Evolutionary conservation across 2,329 filamentous ascomycete species (phyloP).

Genomic region (Didymella glomerata): DNA sequence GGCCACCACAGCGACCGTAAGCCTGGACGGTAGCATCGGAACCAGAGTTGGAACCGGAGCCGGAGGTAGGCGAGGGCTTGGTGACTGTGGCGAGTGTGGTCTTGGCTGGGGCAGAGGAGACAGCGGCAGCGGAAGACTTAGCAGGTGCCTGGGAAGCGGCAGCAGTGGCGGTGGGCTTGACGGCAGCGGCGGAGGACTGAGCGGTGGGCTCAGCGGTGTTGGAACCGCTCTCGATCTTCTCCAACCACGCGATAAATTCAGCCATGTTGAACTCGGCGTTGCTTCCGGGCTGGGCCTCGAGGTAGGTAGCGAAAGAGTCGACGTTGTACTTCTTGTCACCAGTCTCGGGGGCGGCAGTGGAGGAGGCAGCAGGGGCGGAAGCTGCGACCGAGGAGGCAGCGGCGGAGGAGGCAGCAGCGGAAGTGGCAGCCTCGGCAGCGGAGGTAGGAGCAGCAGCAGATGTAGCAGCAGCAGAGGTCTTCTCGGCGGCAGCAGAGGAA

Average conservation of each 20-base stretch:
- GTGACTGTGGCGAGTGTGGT: constrained; percentile 33
- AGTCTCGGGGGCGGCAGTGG: constrained; percentile 20
- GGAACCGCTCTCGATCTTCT: constrained; percentile 21
- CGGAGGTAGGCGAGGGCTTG: constrained; percentile 32
- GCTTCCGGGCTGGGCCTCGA: constrained; percentile 20
- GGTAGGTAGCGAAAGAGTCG: constrained; percentile 11
- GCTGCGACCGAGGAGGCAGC: constrained; percentile 18
- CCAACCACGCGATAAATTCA: constrained; percentile 23
- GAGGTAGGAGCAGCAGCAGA: constrained; percentile 16
- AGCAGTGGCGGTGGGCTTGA: constrained; percentile 5
- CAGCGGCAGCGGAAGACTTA: constrained; percentile 11
- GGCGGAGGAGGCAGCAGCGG: constrained; percentile 12
- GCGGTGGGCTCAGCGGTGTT: constrained; percentile 15
- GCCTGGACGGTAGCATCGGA: constrained; percentile 33
- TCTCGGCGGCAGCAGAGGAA: constrained; percentile 5
- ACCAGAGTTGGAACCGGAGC: constrained; percentile 24
- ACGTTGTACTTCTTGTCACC: constrained; percentile 20
- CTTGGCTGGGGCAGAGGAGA: constrained; percentile 21
- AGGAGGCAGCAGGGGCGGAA: constrained; percentile 21
- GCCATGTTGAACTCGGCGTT: constrained; percentile 17
- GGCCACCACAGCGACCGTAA: constrained; percentile 56
- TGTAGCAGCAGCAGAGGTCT: constrained; percentile 2
- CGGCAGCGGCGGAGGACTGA: constrained; percentile 7
- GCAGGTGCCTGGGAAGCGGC: neutral
- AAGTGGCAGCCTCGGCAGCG: constrained; percentile 6